phyloP scores from a whole-genome alignment of 305 asterid genomes.

The Ilex paraguariensis region DNA sequence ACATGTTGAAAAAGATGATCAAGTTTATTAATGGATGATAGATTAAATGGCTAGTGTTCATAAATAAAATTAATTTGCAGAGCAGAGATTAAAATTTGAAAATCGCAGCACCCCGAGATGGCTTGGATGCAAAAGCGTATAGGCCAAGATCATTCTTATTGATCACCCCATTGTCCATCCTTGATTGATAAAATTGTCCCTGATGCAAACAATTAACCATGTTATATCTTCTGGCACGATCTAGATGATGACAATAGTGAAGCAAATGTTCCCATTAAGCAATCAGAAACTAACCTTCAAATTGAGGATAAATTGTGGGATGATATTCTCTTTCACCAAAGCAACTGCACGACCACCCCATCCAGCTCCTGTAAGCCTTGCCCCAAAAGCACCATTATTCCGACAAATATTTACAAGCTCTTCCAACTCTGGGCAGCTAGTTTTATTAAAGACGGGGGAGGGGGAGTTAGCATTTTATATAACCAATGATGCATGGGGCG shows the following conservation, averaged over 20 bases:
- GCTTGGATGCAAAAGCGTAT: conserved; percentile 83
- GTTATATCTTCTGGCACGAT: neutral
- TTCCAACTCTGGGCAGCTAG: conserved; percentile 90
- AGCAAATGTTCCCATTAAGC: too few species aligned
- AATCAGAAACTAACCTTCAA: conserved; percentile 51
- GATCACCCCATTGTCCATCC: conserved; percentile 76
- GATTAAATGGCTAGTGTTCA: too few species aligned
- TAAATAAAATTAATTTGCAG: neutral
- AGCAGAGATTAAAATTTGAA: conserved; percentile 33
- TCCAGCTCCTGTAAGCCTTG: conserved; percentile 98
- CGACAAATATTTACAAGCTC: conserved; percentile 75
- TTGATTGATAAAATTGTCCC: conserved; percentile 78
- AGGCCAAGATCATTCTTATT: conserved; percentile 60
- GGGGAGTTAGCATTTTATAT: too few species aligned
- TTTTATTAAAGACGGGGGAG: too few species aligned
- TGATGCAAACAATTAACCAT: conserved; percentile 13
- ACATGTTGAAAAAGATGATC: too few species aligned
- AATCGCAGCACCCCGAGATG: conserved; percentile 95
- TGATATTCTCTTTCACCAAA: conserved; percentile 71
- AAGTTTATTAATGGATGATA: too few species aligned
- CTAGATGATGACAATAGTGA: too few species aligned
- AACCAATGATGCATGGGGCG: too few species aligned
- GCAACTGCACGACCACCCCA: conserved; percentile 99
- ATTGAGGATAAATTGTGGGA: conserved; percentile 82
- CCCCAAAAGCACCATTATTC: conserved; percentile 86